phyloP scores from a whole-genome alignment of 2,329 filamentous ascomycete species.

The Arthrobotrys sinensis region DNA sequence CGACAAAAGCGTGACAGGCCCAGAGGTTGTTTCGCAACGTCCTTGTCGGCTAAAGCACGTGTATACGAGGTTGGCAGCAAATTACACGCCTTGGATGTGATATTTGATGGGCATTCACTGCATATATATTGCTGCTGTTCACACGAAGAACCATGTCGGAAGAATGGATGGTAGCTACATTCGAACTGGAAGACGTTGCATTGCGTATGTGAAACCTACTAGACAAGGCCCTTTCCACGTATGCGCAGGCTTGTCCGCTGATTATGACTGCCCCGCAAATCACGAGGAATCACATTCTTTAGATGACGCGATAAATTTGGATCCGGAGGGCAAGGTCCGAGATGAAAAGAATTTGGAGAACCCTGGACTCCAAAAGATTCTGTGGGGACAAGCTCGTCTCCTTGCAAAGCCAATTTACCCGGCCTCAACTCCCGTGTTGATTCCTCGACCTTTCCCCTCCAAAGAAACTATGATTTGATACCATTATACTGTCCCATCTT shows the following conservation, averaged over 20 bases:
- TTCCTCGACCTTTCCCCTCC: not conserved
- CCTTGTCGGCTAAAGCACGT: constrained; percentile 60
- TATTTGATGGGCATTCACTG: constrained; percentile 1
- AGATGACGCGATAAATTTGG: constrained; percentile 19
- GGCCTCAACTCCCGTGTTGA: not conserved
- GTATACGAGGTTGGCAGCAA: constrained; percentile 31
- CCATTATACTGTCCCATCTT: constrained; percentile 45
- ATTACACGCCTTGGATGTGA: constrained; percentile 38
- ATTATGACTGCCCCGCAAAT: constrained; percentile 14
- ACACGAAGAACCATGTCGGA: constrained; percentile 8
- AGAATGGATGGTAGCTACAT: not conserved
- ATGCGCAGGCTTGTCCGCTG: not conserved
- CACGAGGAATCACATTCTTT: constrained; percentile 3
- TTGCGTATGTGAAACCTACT: constrained; percentile 16
- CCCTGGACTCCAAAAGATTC: not conserved
- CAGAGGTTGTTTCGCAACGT: constrained; percentile 8
- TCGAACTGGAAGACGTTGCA: constrained; percentile 13
- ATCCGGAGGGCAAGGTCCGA: constrained; percentile 9
- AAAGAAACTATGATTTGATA: not conserved
- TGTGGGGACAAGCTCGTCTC: constrained; percentile 13
- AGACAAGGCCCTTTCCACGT: constrained; percentile 4
- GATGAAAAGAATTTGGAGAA: not conserved
- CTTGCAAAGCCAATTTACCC: constrained; percentile 11
- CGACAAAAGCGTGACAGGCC: constrained; percentile 21
- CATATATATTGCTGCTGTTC: not conserved